Evolutionary conservation across 116 monocot species (phyloP), one percentile per base, ranked within the genome.

Genomic region (Papilionanthe hybrid): DNA sequence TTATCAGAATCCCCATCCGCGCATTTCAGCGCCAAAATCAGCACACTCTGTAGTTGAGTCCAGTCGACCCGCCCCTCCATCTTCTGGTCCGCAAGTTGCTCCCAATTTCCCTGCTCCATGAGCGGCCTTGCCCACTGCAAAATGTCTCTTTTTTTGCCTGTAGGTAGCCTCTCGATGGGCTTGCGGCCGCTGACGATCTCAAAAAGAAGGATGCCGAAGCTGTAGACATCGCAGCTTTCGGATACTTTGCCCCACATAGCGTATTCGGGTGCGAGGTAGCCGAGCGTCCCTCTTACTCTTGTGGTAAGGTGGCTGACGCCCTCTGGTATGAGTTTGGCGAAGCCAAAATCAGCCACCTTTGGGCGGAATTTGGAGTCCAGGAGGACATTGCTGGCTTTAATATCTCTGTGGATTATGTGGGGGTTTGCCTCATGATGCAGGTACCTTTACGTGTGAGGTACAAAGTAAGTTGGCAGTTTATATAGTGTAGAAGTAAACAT

Each of bases 181-280:
- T 45, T 79, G 20, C 60, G 79, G 13, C 65, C 65, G 42, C 29
- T 30, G 42, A 79, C 55, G 44, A 65, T 55, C 28, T 79, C 79
- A 42, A 87, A 81, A 60, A 86, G 81, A 65, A 86, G 83, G 77
- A 87, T 79, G 57, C 87, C 81, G 76, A 87, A 87, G 84, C 81
- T 84, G 81, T 84, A 87, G 48, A 87, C 84, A 79, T 87, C 81
- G 47, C 79, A 79, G 28, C 25, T 2, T 12, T 79, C 67, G 45
- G 79, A 67, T 10, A 65, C 79, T 22, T 79, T 79, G n/a, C 79
- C 79, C 65, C 60, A 66, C 79, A 79, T 79, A 23, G 79, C 79
- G 67, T 79, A 69, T 28, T 79, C 68, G 22, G 79, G 66, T 4
- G 79, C 79, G 3, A 79, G 79, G 69, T 79, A 79, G 12, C 79